Base-by-base conservation (phyloP, 1,284 basidiomycete species). In the Apiotrichum veenhuisii region DNA sequence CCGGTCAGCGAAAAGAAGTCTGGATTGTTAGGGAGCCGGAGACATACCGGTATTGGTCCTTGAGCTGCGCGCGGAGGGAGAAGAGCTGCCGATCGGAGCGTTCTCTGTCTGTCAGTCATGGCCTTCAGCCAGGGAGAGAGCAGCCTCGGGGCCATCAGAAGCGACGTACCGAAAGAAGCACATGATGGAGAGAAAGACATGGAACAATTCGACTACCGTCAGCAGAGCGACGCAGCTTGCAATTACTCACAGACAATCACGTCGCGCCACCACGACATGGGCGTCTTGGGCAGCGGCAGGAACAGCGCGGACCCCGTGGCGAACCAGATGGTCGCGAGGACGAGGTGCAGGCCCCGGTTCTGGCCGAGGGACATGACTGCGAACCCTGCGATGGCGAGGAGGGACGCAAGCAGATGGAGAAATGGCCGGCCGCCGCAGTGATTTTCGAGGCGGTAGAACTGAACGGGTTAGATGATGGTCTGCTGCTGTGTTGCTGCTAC, bases 361-460 rank as follows among this genome's bases (percentile, higher is more conserved):
- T 87, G 77, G 64, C 85, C 83, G 52, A 92, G 73, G 3, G 87
- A 88, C 67, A 92, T 88, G 10, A 92, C 74, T 2, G 84, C 88
- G 43, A 92, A 83, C 0, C 85, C 85, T 66, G 88, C 88, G 23
- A 88, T 74, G 14, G 84, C 88, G 62, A 55, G 57, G n/a, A 61
- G 50, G 5, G 44, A 30, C 2, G 50, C 53, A 25, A 55, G 45
- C 26, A 59, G 45, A 42, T 58, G 41, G 5, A 58, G 20, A 38
- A 54, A 53, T 34, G 38, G 43, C n/a, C 54, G 48, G 8, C 27
- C 25, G 40, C 50, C 50, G 50, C 55, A 55, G 17, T n/a, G 11
- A 26, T 45, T 46, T 33, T 12, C 22, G 12, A 30, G 17, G 10
- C 20, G 12, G 48, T 27, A 50, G 38, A 50, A 50, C 37, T 48